These are phyloP conservation scores for Cudoniella acicularis DNA, from an alignment of 495 filamentous ascomycete species.

Conservation along the genomic window DNA sequence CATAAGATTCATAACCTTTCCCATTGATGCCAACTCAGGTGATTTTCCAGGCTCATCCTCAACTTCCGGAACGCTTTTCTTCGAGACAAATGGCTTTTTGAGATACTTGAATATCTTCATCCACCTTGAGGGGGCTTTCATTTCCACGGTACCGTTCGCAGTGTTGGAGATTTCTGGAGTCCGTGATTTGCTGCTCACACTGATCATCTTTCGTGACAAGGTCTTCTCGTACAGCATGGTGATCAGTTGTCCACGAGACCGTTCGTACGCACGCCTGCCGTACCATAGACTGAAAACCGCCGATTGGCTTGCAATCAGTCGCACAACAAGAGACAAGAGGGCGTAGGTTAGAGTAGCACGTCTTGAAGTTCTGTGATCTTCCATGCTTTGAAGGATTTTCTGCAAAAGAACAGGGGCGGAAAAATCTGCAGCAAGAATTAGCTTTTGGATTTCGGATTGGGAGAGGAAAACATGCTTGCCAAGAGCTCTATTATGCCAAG, in stretches of 20 bases:
- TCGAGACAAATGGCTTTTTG: constrained; percentile 15
- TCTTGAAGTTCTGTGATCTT: constrained; percentile 42
- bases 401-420: constrained; percentile 67
- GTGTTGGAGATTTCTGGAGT: constrained; percentile 23
- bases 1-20: constrained; percentile 80
- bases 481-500: constrained; percentile 59
- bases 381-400: constrained; percentile 65
- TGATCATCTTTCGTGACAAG: constrained; percentile 67
- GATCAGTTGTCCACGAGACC: constrained; percentile 79
- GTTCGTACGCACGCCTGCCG: constrained; percentile 69
- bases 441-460: constrained; percentile 5
- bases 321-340: constrained; percentile 51
- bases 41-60: constrained; percentile 26
- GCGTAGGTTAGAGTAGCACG: constrained; percentile 64
- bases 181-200: constrained; percentile 34
- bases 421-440: constrained; percentile 37
- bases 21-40: constrained; percentile 66
- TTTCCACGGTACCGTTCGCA: constrained; percentile 24
- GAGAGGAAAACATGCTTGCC: constrained; percentile 36
- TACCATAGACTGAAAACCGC: constrained; percentile 72
- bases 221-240: constrained; percentile 88
- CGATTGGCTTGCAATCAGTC: constrained; percentile 60
- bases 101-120: constrained; percentile 5
- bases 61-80: constrained; percentile 6
- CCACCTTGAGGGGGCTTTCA: not conserved